Conservation (phyloP, 2,329 filamentous ascomycete genomes). For the Trichophyton rubrum region DNA sequence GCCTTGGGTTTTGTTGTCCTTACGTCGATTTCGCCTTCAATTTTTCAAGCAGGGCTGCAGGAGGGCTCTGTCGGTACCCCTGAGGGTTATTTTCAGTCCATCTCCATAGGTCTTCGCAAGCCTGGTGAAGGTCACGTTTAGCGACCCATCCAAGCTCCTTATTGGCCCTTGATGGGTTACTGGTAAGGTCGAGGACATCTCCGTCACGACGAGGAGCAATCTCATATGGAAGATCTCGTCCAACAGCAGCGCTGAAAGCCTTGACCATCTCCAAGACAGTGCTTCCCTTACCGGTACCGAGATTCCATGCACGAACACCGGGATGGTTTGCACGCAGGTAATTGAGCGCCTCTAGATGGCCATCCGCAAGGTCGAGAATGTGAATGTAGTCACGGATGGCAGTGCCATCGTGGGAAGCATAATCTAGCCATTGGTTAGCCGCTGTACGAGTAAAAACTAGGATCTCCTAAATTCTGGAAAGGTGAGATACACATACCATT, state of each 20-base stretch:
- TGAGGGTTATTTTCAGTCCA: slow-evolving; percentile 97
- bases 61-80: slow-evolving; percentile 87
- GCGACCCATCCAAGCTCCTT: slow-evolving; percentile 87
- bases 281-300: slow-evolving; percentile 86
- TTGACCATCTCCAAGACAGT: slow-evolving; percentile 97
- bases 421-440: slow-evolving; percentile 49
- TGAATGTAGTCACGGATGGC: slow-evolving; percentile 98
- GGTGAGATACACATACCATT: slow-evolving; percentile 49
- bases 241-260: slow-evolving; percentile 78
- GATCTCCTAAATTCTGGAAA: background rate
- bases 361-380: slow-evolving; percentile 75
- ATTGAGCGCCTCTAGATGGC: slow-evolving; percentile 80
- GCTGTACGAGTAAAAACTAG: background rate
- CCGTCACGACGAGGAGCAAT: slow-evolving; percentile 70
- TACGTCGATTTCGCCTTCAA: slow-evolving; percentile 5
- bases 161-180: slow-evolving; percentile 78
- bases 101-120: slow-evolving; percentile 86
- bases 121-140: slow-evolving; percentile 77
- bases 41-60: slow-evolving; percentile 58
- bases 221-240: slow-evolving; percentile 73
- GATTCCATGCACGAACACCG: slow-evolving; percentile 89
- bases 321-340: slow-evolving; percentile 74
- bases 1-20: background rate
- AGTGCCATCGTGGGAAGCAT: slow-evolving; percentile 77
- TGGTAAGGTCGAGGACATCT: slow-evolving; percentile 88